Evolutionary conservation across 2,329 filamentous ascomycete genomes (phyloP).

Genomic region (Graphiopsis chlorocephala): DNA sequence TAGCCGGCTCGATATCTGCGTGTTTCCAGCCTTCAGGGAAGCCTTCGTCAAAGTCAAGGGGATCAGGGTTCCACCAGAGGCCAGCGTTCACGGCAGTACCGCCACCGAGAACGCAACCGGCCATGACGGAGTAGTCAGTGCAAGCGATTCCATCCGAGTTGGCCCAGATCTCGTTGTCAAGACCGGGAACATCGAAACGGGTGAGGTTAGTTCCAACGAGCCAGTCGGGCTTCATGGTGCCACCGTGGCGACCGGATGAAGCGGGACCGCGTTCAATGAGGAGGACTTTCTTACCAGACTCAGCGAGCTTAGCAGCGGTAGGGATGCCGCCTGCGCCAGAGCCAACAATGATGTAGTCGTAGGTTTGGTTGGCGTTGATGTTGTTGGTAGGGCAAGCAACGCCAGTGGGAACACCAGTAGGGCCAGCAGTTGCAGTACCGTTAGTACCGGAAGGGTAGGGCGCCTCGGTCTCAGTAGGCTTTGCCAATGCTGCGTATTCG

Average conservation of each 20-base stretch:
- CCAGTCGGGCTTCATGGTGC: constrained; percentile 61
- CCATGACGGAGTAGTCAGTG: constrained; percentile 69
- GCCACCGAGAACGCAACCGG: constrained; percentile 68
- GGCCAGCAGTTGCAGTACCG: constrained; percentile 15
- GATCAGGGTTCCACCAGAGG: constrained; percentile 65
- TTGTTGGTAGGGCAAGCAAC: constrained; percentile 23
- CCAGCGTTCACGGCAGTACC: constrained; percentile 66
- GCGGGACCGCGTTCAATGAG: constrained; percentile 51
- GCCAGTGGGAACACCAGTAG: constrained; percentile 23
- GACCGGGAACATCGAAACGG: constrained; percentile 68
- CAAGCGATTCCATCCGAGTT: constrained; percentile 64
- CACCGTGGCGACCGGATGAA: constrained; percentile 64
- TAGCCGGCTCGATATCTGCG: constrained; percentile 58
- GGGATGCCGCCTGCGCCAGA: constrained; percentile 63
- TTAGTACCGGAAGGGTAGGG: constrained; percentile 42
- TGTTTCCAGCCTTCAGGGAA: constrained; percentile 72
- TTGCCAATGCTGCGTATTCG: constrained; percentile 35
- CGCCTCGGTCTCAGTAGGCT: constrained; percentile 32
- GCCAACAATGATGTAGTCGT: constrained; percentile 64
- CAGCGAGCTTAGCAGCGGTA: constrained; percentile 58
- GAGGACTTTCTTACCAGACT: constrained; percentile 63
- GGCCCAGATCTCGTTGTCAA: constrained; percentile 68
- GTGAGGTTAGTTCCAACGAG: constrained; percentile 61
- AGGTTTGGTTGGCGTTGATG: constrained; percentile 43
- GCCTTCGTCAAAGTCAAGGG: constrained; percentile 67